These are phyloP conservation scores for Sarocladium brachiariae DNA, from an alignment of 2,329 filamentous ascomycete genomes.

Conservation along the genomic window DNA sequence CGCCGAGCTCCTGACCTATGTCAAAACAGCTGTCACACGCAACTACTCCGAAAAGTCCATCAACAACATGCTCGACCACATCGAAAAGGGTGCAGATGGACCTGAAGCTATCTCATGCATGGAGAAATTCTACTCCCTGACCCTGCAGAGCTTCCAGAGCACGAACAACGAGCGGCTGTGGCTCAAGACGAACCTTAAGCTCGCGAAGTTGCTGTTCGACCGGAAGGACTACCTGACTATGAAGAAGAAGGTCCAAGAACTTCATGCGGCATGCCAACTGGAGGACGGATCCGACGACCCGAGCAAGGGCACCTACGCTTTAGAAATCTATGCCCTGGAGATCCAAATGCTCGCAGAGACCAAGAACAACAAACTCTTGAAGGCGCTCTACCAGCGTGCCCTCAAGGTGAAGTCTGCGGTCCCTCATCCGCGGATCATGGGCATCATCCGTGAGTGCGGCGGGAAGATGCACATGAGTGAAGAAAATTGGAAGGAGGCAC, in stretches of 20 bases:
- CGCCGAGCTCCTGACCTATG: conserved; percentile 89
- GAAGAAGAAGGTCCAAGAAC: conserved; percentile 75
- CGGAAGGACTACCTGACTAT: conserved; percentile 80
- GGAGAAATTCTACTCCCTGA: conserved; percentile 92
- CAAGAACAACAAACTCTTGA: conserved; percentile 94
- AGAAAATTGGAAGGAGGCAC: conserved; percentile 97
- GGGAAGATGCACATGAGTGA: conserved; percentile 99
- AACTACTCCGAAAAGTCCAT: conserved; percentile 99
- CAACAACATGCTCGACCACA: conserved; percentile 98
- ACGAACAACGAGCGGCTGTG: conserved; percentile 96
- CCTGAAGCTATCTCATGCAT: conserved; percentile 68
- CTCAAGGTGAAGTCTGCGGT: conserved; percentile 93
- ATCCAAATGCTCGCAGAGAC: conserved; percentile 99
- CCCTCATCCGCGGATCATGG: conserved; percentile 98
- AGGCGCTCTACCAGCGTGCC: conserved; percentile 84
- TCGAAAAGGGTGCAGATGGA: conserved; percentile 74
- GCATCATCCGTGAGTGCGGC: conserved; percentile 95
- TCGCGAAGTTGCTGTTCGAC: conserved; percentile 84
- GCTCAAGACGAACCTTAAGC: conserved; percentile 97
- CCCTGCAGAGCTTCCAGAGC: conserved; percentile 88
- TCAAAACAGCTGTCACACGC: conserved; percentile 91
- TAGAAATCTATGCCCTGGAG: conserved; percentile 93
- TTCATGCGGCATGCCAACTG: conserved; percentile 81
- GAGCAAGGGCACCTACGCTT: conserved; percentile 90
- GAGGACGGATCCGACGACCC: conserved; percentile 85